Base-by-base conservation (phyloP, 2,329 filamentous ascomycete genomes). In the Xylariaceae sp. region DNA sequence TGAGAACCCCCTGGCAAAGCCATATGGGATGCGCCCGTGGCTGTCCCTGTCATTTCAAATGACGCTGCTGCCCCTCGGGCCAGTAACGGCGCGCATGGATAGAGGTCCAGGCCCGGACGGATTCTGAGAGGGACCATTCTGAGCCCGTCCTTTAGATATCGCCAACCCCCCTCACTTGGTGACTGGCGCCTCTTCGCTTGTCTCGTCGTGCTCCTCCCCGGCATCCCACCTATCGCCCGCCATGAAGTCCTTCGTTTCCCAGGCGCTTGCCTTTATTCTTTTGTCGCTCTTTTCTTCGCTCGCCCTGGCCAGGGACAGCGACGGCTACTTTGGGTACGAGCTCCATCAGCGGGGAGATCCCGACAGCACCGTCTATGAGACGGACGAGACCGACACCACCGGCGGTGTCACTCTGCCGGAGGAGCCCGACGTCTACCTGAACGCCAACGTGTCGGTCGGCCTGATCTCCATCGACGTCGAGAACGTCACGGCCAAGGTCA, bases 401-500 rank as follows among this genome's bases (percentile, higher is more conserved):
- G 52, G 57, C 2, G 65, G 64, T 29, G 63, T 65, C 14, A 61
- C 60, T 2, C 60, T 65, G 1, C 52, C 60, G 15, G 56, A 63
- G 1, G 60, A 66, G 29, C 75, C 75, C 3, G 75, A 79, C 44
- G 73, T 78, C 13, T 74, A 69, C 42, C 66, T 79, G 33, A 78
- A 78, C 44, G 75, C 75, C 7, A 68, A 64, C 2, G 67, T 78
- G 0, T 64, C 61, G 33, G 71, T 79, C 6, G 68, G 71, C 40
- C 66, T 72, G 48, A 78, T 80, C 55, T 61, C 65, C 51, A 66
- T 80, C 36, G 61, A 68, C 31, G 75, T 78, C 10, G 60, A 72
- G 38, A 77, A 78, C 46, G 62, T 78, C 35, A 74, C 70, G 1
- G 74, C 74, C 33, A 75, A 76, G 49, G 65, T 76, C 53, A 78